Conservation (phyloP, 306 rosid species). For the Acacia crassicarpa region DNA sequence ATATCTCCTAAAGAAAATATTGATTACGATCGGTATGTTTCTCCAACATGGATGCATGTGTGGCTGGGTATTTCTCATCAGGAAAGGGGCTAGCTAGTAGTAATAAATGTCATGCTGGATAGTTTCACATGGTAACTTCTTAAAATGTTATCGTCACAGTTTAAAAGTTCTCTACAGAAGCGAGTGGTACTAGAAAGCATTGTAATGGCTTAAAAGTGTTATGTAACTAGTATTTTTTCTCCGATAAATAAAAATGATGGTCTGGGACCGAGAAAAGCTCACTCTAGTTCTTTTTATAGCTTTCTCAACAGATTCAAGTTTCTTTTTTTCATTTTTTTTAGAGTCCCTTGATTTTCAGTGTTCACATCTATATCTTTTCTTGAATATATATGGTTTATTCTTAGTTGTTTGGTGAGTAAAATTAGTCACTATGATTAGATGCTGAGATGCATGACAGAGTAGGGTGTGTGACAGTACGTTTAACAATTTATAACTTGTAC, state of each 20-base stretch:
- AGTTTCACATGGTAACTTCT: background rate
- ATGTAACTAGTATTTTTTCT: background rate
- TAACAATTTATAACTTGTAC: background rate
- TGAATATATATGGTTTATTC: background rate
- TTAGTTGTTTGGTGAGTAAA: background rate
- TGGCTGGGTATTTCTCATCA: background rate
- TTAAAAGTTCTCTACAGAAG: slow-evolving; percentile 6
- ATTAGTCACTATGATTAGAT: background rate
- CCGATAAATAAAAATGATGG: background rate
- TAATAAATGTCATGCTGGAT: background rate
- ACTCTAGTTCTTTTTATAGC: background rate
- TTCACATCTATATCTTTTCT: background rate
- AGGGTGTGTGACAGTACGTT: background rate
- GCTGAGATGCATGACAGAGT: background rate
- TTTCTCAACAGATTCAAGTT: too few relatives aligned
- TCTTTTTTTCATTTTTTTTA: too few relatives aligned
- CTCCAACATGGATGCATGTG: background rate
- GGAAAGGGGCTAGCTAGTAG: slow-evolving; percentile 22
- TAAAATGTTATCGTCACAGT: slow-evolving; percentile 1
- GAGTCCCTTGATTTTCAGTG: background rate
- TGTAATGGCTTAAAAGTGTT: background rate
- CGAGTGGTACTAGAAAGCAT: background rate
- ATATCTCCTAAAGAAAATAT: slow-evolving; percentile 77
- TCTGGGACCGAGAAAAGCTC: background rate
- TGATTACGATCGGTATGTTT: slow-evolving; percentile 84